Base-by-base conservation (phyloP, 441 rosid genomes). In the Mallotus repandus region DNA sequence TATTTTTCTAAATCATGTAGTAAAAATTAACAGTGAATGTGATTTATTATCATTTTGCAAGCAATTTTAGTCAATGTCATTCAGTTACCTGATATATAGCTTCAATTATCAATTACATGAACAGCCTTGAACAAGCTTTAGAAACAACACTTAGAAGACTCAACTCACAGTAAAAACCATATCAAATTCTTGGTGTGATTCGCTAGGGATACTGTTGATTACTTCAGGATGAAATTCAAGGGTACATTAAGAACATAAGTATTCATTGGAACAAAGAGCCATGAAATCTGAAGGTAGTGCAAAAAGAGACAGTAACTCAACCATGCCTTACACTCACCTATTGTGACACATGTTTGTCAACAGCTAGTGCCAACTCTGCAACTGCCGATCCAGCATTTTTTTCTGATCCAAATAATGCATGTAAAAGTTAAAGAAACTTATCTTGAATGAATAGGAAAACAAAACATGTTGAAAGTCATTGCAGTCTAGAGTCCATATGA, bases 181-280 rank as follows among this genome's bases (percentile, higher is more conserved):
- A 95, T 98, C 97, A 53, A 95, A 91, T 86, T 91, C 97, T 41
- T 93, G 82, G 84, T 86, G 97, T 56, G 98, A 80, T 82, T 87
- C 93, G 83, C 99, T 93, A 12, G 99, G 99, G 68, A 95, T 95
- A 79, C 98, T 95, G 85, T 95, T 95, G 82, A 95, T 90, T 77
- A 97, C 98, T 73, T 95, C 92, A 11, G 99, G 99, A 81, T 93
- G 97, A 76, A 93, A 87, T 68, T 91, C 95, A 82, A 93, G 75
- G 72, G 89, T 92, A 68, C 97, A 96, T 94, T 52, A 52, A 49
- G 74, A 72, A 63, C 13, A 72, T 7, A 16, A 52, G 60, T n/a
- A 19, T 43, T 52, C 11, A 63, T 68, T 38, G 73, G 64, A 14
- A 72, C 21, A 62, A 5, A 62, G 50, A n/a, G 65, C n/a, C 15